These are phyloP conservation scores for Apostasia ramifera DNA, from an alignment of 106 monocot species.

Conservation along the genomic window DNA sequence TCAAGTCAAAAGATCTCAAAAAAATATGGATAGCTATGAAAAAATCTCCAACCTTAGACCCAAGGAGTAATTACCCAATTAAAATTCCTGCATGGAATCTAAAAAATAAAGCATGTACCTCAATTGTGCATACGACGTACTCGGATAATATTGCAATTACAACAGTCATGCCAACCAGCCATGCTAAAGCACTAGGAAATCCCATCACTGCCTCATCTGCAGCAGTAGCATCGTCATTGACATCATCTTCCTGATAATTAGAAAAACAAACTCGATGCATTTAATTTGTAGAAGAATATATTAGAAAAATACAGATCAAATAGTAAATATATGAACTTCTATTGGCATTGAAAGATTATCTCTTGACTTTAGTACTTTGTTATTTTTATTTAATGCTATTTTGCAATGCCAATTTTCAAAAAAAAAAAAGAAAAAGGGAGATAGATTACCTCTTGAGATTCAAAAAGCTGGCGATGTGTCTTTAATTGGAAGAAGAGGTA, in stretches of 20 bases:
- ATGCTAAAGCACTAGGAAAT: conserved; percentile 37
- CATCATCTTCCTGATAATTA: conserved; percentile 21
- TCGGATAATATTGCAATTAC: conserved; percentile 53
- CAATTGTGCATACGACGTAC: conserved; percentile 60
- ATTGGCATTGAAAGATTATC: no score
- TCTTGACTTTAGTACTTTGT: no score
- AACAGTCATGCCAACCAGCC: conserved; percentile 58
- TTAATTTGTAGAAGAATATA: neutral
- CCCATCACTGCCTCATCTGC: conserved; percentile 53
- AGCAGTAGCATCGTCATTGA: conserved; percentile 15
- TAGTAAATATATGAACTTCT: neutral
- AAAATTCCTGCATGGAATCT: no score
- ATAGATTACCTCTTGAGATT: conserved; percentile 25
- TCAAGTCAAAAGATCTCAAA: no score
- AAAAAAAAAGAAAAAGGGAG: neutral
- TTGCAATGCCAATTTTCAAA: no score
- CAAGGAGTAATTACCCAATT: no score
- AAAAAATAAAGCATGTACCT: conserved; percentile 17
- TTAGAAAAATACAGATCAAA: neutral
- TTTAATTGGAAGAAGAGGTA: conserved; percentile 91
- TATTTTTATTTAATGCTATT: no score
- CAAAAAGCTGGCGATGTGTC: conserved; percentile 70
- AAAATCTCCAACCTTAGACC: no score
- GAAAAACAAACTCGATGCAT: neutral
- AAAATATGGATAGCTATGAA: no score